Evolutionary conservation across 768 basidiomycete species (phyloP), one percentile per base, ranked within the genome.

Genomic region (Mycena venus): DNA sequence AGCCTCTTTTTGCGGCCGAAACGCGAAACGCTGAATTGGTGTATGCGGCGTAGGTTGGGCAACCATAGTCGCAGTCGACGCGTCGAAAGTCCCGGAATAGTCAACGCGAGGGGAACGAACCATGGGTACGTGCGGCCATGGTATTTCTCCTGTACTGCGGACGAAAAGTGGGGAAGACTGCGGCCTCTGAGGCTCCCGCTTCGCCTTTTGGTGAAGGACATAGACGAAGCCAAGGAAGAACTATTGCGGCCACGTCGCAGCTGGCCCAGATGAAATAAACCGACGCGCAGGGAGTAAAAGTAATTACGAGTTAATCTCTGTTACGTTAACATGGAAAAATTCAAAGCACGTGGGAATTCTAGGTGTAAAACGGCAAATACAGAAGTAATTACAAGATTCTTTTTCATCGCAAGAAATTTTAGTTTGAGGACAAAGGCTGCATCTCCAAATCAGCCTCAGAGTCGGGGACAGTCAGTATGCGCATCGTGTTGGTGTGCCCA

Each of bases 401-500:
- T 29, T 21, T 63, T 61, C 31, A 47, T 47, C 29, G 17, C 53
- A 9, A 51, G 25, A 38, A 25, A 34, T 61, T 49, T 70, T 72
- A 79, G n/a, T 69, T 72, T 12, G 58, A 60, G 2, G 58, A 32
- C 76, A 90, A 77, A 38, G 92, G 89, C 82, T 95, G 93, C 84
- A 92, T 78, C 83, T 93, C 91, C 64, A 97, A 85, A 82, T 97
- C 96, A 62, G 93, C 94, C 38, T 84, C 74, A 79, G 96, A 94
- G 27, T 94, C 95, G 21, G 96, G 96, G 55, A 96, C 96, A 47
- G 91, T 91, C 78, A 97, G 84, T 74, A 97, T 90, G 61, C 96
- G 93, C 70, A 97, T 87, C 15, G 95, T 96, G 88, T 97, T 97
- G 77, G 96, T 97, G 86, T 98, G 96, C 36, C 97, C 97, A 55